These are phyloP conservation scores for Eimeria tenella DNA, from an alignment of 169 alveolate genomes.

Conservation along the genomic window DNA sequence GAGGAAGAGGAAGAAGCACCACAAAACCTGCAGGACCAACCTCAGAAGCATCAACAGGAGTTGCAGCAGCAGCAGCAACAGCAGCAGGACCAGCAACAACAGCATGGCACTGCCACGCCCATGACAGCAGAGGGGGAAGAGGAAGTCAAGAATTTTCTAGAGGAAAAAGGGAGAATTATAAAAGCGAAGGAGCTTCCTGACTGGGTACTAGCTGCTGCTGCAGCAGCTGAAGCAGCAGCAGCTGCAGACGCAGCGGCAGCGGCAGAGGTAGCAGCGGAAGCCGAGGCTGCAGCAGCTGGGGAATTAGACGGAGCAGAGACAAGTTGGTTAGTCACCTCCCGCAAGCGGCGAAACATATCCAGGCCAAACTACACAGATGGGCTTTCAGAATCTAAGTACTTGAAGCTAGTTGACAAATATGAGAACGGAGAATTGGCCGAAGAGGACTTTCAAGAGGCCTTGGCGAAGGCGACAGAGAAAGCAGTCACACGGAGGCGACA, in stretches of 20 bases:
- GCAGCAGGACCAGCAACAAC: conserved; percentile 8
- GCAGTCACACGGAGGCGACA: not conserved
- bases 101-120: not conserved
- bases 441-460: conserved; percentile 42
- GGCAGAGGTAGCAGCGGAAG: not conserved
- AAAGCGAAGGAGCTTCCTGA: conserved; percentile 24
- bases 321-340: not conserved
- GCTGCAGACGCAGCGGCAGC: conserved; percentile 27
- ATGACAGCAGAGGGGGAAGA: conserved; percentile 7
- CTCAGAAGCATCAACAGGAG: conserved; percentile 11
- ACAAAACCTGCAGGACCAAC: not conserved
- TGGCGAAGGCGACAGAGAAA: not conserved
- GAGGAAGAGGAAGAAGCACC: not conserved
- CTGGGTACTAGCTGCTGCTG: conserved; percentile 39
- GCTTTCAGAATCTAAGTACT: conserved; percentile 25
- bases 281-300: not conserved
- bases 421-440: conserved; percentile 48
- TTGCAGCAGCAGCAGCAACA: not conserved
- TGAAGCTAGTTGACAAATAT: conserved; percentile 5
- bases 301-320: not conserved
- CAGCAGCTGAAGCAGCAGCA: conserved; percentile 19
- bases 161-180: conserved; percentile 8
- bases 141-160: conserved; percentile 26
- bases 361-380: conserved; percentile 23
- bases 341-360: conserved; percentile 5